Base-by-base conservation (phyloP, 2,329 filamentous ascomycete species). In the Colletotrichum magnum region DNA sequence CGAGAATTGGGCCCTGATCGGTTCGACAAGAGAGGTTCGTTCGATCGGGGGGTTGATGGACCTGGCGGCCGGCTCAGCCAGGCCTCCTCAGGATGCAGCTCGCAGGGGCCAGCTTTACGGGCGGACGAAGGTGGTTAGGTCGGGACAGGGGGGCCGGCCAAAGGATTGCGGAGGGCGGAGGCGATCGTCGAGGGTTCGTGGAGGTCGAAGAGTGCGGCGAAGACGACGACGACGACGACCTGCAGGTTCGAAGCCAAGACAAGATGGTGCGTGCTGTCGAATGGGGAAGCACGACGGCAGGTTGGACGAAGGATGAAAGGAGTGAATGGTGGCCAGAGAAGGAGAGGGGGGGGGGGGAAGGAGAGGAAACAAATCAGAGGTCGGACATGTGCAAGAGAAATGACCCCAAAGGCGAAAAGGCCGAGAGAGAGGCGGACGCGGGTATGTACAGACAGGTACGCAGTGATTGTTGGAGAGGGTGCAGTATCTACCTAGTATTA, bases 31-130 rank as follows among this genome's bases (percentile, higher is more conserved):
- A 18, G 13, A 15, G 15, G 15, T 18, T 21, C 24, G 18, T 18
- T 21, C 18, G 53, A 52, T 18, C 13, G 43, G 36, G 21, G 39
- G 54, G 47, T 36, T 36, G n/a, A 41, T 32, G 21, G 45, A 58
- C 67, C 64, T 68, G 64, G 58, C 52, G 57, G 64, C 68, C 51
- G 64, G 68, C 68, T 70, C 58, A 58, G 64, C 68, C 68, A 70
- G 63, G 68, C 68, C 68, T 41, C 26, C 53, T 68, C 52, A 5
- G 54, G 28, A 9, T 21, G 52, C 64, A 43, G 47, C 28, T 43
- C 16, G 58, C 53, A 58, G 28, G 26, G 36, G 26, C 7, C 45
- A 48, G n/a, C 41, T 58, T 7, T 43, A 56, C 48, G 4, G 21
- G 24, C 24, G 28, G 15, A 18, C 39, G 39, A 3, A 12, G 54